Evolutionary conservation across 371 early-diverging fungal species (phyloP), one percentile per base, ranked within the genome.

Genomic region (Mucor racemosus): DNA sequence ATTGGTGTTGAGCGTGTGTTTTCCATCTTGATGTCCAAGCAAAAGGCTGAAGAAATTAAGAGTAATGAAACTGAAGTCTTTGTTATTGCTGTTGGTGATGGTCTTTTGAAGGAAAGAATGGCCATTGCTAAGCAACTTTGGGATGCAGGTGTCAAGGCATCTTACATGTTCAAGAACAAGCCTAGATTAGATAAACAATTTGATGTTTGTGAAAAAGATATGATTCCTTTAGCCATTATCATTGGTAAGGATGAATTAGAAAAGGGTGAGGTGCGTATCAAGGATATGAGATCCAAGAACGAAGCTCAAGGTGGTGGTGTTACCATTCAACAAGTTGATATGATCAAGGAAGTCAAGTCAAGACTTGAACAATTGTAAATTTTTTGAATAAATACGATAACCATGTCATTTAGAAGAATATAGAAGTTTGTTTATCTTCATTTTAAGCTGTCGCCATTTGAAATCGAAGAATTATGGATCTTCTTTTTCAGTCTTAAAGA

Each of bases 1-100:
- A 92, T 99, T 75, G 99, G 99, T 63, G 94, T 99, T 9, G 97
- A 98, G 73, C 93, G 99, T 58, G 91, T 99, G 15, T 99, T 94
- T 74, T 92, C 97, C 38, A 86, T 99, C 41, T 56, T 99, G 41
- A 82, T 87, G 86, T 80, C 81, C 66, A 84, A 84, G 69, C 88
- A 81, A 64, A 79, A 85, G 73, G 64, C 69, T 19, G 79, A 81
- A 15, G 76, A 84, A 56, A 82, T 94, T 72, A 94, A 94, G 82
- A 84, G 94, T 63, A 96, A 91, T 65, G 87, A 89, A 58, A 87
- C 87, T 15, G 84, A 97, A 69, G 98, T 99, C 10, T 97, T 92
- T 77, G 94, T 99, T 3, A 92, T 95, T 39, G 86, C 94, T 21
- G 88, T 94, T 9, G 91, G 91, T 19, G 93, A 91, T 63, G 95